phyloP scores from a whole-genome alignment of 176 grass and related monocot genomes.

The Ensete glaucum region DNA sequence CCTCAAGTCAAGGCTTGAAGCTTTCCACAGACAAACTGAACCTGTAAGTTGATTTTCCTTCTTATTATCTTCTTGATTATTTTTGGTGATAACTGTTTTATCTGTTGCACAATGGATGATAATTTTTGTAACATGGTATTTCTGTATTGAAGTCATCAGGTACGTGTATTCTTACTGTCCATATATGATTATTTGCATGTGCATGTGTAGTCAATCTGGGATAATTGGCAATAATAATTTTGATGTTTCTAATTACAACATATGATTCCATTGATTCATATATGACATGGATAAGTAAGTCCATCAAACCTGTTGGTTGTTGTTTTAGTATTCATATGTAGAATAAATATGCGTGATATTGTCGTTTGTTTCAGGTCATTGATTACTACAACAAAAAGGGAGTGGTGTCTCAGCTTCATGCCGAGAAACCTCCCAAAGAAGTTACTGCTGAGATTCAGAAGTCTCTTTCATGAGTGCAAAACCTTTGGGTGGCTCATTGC shows the following conservation, averaged over 20 bases:
- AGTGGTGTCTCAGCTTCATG: conserved; percentile 13
- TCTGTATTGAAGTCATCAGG: neutral
- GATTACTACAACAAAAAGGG: conserved; percentile 45
- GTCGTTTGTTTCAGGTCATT: conserved; percentile 44
- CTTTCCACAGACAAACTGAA: conserved; percentile 90
- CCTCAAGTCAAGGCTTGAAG: conserved; percentile 92
- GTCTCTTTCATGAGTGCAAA: conserved; percentile 43
- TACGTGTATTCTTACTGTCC: no score
- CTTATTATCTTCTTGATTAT: conserved; percentile 1
- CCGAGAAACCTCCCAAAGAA: conserved; percentile 77
- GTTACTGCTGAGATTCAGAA: conserved; percentile 72
- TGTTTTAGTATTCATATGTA: no score
- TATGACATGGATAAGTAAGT: no score
- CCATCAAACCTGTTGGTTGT: no score
- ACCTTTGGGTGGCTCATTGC: neutral
- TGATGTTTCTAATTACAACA: no score
- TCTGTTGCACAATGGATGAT: neutral
- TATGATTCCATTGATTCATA: no score
- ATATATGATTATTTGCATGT: no score
- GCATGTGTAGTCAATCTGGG: no score
- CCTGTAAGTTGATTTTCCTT: conserved; percentile 45
- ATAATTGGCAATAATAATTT: no score
- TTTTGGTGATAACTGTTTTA: neutral
- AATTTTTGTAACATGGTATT: neutral
- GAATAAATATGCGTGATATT: no score